Conservation (phyloP, 257 asterid genomes). For the Voacanga thouarsii region DNA sequence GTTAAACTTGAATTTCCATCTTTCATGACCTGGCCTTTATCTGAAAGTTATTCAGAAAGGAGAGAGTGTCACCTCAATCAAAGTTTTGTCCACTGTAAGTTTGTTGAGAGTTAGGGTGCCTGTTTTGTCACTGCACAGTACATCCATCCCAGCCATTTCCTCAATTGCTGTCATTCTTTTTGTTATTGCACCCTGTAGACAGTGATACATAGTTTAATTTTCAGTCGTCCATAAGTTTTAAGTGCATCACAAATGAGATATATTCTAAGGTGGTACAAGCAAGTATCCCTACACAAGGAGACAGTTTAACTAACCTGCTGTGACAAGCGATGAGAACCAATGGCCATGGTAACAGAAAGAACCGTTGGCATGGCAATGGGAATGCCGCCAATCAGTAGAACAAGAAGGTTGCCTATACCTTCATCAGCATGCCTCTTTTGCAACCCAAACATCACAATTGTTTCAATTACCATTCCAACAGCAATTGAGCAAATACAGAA, state of each 20-base stretch:
- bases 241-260: background rate
- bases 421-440: slow-evolving; percentile 24
- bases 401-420: slow-evolving; percentile 38
- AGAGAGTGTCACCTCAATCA: slow-evolving; percentile 30
- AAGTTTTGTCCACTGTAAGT: slow-evolving; percentile 36
- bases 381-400: slow-evolving; percentile 38
- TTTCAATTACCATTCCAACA: slow-evolving; percentile 33
- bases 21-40: background rate
- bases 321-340: slow-evolving; percentile 39
- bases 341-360: slow-evolving; percentile 42
- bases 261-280: background rate
- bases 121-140: slow-evolving; percentile 42
- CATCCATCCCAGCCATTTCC: slow-evolving; percentile 52
- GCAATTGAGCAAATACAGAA: slow-evolving; percentile 46
- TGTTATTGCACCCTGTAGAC: slow-evolving; percentile 39
- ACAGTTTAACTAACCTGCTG: slow-evolving; percentile 27
- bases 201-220: slow-evolving; percentile 1
- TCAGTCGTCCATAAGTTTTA: slow-evolving; percentile 5
- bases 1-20: background rate
- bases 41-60: background rate
- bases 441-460: slow-evolving; percentile 26
- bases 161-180: slow-evolving; percentile 45
- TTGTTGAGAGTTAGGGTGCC: slow-evolving; percentile 42
- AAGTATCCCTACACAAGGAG: background rate
- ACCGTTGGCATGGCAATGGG: slow-evolving; percentile 49